Evolutionary conservation across 495 filamentous ascomycete genomes (phyloP), one percentile per base, ranked within the genome.

Genomic region (Talaromyces adpressus): DNA sequence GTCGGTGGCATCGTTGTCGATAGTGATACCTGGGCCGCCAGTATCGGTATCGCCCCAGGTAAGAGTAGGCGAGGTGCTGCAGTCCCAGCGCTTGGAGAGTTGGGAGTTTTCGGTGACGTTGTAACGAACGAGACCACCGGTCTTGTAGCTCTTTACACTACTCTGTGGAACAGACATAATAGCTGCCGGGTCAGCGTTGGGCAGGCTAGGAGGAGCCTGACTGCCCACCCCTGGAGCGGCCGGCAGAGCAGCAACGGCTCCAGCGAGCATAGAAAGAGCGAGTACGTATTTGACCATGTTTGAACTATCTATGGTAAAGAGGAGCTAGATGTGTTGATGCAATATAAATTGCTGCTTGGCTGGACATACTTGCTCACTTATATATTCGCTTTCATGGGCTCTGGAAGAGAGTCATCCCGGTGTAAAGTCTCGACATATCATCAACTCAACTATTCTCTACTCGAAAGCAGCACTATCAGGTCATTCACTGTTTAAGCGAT

Each of bases 111-210:
- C 25, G 9, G 36, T 16, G 14, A 12, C 6, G 47, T 62, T 58
- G 56, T 29, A 29, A 36, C 56, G 56, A 36, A 58, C 56, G 22
- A 58, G 56, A 29, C 56, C 56, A 34, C 56, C 56, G 12, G 56
- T 58, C 18, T 58, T 12, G 29, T 58, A 58, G 30, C 56, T 58
- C 11, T 16, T 58, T 3, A 58, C 20, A 34, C 27, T 58, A 29
- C 56, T 58, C 27, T 58, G 56, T 58, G 56, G 25, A 18, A 58
- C 56, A 36, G 56, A 58, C 56, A 58, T 58, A 27, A 58, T 58
- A 6, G 56, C 27, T 22, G 56, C 56, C 7, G 56, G 56, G 30
- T 58, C 25, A 36, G 56, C 25, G 29, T 58, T 58, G 11, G 56
- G 56, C n/a, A 58, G 56, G 30, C 56, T 58, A n/a, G 22, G 56